Percentiles rank a stretch among this genome's conserved stretches.
These are phyloP conservation scores for Aspergillus nanangensis DNA, from an alignment of 495 filamentous ascomycete species.

Conservation along the genomic window DNA sequence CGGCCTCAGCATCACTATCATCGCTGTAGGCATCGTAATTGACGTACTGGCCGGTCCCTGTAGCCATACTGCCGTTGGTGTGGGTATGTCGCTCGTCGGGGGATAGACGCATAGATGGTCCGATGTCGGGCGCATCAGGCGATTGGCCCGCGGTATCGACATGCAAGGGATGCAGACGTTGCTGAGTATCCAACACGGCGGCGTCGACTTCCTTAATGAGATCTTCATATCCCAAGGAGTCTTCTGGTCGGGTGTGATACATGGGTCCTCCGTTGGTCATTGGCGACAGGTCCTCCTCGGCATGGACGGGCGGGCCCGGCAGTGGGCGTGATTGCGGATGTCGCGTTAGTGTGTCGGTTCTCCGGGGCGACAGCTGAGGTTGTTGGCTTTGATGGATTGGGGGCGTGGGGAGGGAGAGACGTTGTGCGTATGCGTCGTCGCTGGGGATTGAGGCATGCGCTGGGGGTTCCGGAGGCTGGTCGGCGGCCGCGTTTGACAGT, in stretches of 20 bases:
- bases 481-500: slow-evolving; percentile 14
- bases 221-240: slow-evolving; percentile 34
- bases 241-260: slow-evolving; percentile 8
- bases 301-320: slow-evolving; percentile 51
- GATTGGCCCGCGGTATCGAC: neutral
- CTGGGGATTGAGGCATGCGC: slow-evolving; percentile 33
- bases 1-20: slow-evolving; percentile 87
- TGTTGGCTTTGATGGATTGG: slow-evolving; percentile 41
- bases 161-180: slow-evolving; percentile 7
- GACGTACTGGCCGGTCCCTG: slow-evolving; percentile 38
- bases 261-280: slow-evolving; percentile 16
- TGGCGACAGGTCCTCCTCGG: slow-evolving; percentile 29
- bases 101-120: slow-evolving; percentile 12
- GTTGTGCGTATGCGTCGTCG: slow-evolving; percentile 28
- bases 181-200: slow-evolving; percentile 34
- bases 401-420: slow-evolving; percentile 35
- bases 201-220: slow-evolving; percentile 46
- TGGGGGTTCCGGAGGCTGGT: slow-evolving; percentile 46
- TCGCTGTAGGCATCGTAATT: slow-evolving; percentile 58
- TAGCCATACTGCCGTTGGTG: slow-evolving; percentile 47
- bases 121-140: neutral
- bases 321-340: slow-evolving; percentile 59
- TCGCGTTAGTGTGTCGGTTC: slow-evolving; percentile 50
- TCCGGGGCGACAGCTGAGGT: slow-evolving; percentile 34
- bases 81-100: slow-evolving; percentile 44